phyloP scores from a whole-genome alignment of 2,329 filamentous ascomycete genomes.

The Exophiala viscosa region DNA sequence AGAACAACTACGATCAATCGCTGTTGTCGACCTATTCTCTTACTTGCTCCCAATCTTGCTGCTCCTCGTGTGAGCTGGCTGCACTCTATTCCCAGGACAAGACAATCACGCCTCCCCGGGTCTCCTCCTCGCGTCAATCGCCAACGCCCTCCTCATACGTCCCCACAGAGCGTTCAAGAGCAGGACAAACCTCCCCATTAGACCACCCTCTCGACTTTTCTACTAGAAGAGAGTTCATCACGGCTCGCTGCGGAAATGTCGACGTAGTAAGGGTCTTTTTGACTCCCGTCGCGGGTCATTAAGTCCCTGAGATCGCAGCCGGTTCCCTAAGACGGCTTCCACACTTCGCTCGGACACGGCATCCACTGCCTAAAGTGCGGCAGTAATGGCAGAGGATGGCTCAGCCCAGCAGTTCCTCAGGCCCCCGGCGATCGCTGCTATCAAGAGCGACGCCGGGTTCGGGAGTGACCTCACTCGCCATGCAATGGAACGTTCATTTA shows the following conservation, averaged over 20 bases:
- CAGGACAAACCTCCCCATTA: background rate
- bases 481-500: slow-evolving; percentile 62
- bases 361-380: background rate
- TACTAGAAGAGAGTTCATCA: slow-evolving; percentile 2
- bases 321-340: slow-evolving; percentile 3
- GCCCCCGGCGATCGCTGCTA: slow-evolving; percentile 42
- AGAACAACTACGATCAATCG: background rate
- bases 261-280: slow-evolving; percentile 21
- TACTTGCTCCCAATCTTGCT: background rate
- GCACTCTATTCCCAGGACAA: background rate
- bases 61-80: slow-evolving; percentile 1
- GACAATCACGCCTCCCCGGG: background rate
- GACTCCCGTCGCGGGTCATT: slow-evolving; percentile 22
- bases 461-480: slow-evolving; percentile 21
- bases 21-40: background rate
- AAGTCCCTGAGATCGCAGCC: slow-evolving; percentile 18
- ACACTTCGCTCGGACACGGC: background rate
- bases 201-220: background rate
- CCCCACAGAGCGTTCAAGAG: background rate
- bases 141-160: background rate
- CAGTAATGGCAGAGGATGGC: slow-evolving; percentile 42
- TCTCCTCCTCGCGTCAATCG: background rate
- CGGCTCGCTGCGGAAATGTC: slow-evolving; percentile 17
- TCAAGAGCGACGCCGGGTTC: slow-evolving; percentile 42
- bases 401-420: slow-evolving; percentile 38